phyloP scores from a whole-genome alignment of 495 filamentous ascomycete species.

The Venustampulla echinocandica region DNA sequence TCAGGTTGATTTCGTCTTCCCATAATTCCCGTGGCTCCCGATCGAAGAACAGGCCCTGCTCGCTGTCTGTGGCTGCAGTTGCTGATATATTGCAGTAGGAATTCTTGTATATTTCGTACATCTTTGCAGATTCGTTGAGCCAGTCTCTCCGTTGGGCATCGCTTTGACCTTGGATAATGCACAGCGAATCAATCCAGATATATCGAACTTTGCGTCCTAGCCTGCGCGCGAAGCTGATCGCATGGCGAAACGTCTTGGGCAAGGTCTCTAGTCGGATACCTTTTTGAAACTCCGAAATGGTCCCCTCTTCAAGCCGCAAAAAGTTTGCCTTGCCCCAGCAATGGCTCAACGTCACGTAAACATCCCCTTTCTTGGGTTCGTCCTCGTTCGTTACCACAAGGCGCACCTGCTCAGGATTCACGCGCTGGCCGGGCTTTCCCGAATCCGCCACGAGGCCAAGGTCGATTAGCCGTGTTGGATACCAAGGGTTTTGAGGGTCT shows the following conservation, averaged over 20 bases:
- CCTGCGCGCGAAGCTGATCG: conserved; percentile 1
- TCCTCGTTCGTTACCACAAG: background rate
- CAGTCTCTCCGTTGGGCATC: conserved; percentile 5
- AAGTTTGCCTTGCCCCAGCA: conserved; percentile 9
- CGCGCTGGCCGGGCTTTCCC: background rate
- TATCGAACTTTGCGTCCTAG: conserved; percentile 6
- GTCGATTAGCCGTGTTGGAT: conserved; percentile 6
- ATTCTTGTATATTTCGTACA: conserved; percentile 8
- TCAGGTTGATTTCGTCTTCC: background rate
- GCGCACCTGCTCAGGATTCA: background rate
- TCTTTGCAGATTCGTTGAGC: conserved; percentile 1
- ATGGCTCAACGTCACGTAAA: conserved; percentile 10
- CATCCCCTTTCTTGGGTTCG: background rate
- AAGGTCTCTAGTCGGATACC: conserved; percentile 4
- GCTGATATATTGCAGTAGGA: conserved; percentile 10
- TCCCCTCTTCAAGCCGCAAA: background rate
- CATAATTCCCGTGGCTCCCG: background rate
- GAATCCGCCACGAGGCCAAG: background rate
- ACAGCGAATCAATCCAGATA: conserved; percentile 18
- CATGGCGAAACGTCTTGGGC: conserved; percentile 13
- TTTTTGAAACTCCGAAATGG: background rate
- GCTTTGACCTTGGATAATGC: background rate
- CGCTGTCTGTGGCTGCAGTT: conserved; percentile 3
- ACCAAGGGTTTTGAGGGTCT: background rate
- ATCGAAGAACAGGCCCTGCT: background rate